A percentile compares a stretch with the other conserved stretches of the same genome.
phyloP scores from a whole-genome alignment of 371 early-diverging fungal species.

The Fennellomyces sp. region DNA sequence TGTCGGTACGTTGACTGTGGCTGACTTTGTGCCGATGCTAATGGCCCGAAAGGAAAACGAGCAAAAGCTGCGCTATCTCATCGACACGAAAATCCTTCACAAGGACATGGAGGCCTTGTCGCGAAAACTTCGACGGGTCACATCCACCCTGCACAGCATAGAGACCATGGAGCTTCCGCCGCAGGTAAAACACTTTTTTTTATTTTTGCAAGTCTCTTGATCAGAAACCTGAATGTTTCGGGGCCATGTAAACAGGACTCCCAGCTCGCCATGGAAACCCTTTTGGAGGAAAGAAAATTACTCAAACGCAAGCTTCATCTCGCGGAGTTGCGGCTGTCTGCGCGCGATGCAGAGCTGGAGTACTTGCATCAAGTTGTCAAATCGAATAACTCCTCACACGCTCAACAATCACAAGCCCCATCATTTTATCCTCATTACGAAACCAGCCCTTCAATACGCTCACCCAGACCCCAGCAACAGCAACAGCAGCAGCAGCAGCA shows the following conservation, averaged over 20 bases:
- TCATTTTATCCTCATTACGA: slow-evolving; percentile 17
- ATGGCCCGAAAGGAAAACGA: slow-evolving; percentile 31
- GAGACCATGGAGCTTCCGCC: slow-evolving; percentile 31
- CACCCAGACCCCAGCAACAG: slow-evolving; percentile 18
- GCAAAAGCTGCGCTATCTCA: slow-evolving; percentile 24
- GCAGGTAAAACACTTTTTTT: slow-evolving; percentile 15
- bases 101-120: slow-evolving; percentile 31
- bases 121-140: slow-evolving; percentile 25
- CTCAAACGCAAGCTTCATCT: slow-evolving; percentile 39
- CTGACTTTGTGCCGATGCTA: not conserved
- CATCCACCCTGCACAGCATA: slow-evolving; percentile 26
- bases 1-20: slow-evolving; percentile 32
- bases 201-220: not conserved
- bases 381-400: slow-evolving; percentile 7
- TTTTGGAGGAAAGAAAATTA: slow-evolving; percentile 31
- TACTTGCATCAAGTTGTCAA: slow-evolving; percentile 35
- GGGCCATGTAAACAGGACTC: slow-evolving; percentile 18
- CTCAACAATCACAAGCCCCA: not conserved
- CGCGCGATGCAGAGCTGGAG: slow-evolving; percentile 48
- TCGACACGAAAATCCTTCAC: slow-evolving; percentile 28
- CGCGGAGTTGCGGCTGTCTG: slow-evolving; percentile 40
- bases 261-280: slow-evolving; percentile 22
- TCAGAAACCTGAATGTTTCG: not conserved
- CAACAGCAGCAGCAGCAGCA: not conserved
- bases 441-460: slow-evolving; percentile 8